Evolutionary conservation across 441 rosid species (phyloP), one percentile per base, ranked within the genome.

Genomic region (Euphorbia schlechtendalii): DNA sequence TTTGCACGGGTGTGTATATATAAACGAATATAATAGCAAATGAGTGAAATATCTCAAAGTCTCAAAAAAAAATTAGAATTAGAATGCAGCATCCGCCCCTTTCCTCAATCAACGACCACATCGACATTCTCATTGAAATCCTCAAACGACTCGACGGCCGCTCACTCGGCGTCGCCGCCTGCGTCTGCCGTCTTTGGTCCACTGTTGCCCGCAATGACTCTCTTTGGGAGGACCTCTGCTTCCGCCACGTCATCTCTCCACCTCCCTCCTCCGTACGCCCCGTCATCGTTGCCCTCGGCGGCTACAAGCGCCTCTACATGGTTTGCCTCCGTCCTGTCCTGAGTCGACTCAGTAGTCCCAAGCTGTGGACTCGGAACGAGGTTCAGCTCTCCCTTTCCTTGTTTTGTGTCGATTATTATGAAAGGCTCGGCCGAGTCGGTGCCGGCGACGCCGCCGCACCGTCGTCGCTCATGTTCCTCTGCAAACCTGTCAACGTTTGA

Each of bases 121-220:
- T 77, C 17, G 96, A 92, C 84, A 77, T 89, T 62, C 93, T 89
- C 66, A 64, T 85, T 0, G 96, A 89, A 64, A 80, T 92, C 66
- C 83, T 89, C 59, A 73, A 76, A 36, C 71, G 89, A 7, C 86
- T 92, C 58, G 98, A 92, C 81, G 96, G 92, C 11, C 86, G 84
- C 18, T 87, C 98, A 2, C 89, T 92, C 12, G 72, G 90, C 57
- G 75, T 82, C 55, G 93, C 96, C 17, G 87, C 98, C 62, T 81
- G 93, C 74, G 98, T 89, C 61, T 92, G 98, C 74, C 86, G 90
- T n/a, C 91, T 87, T 59, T 92, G 98, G 98, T 81, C 81, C 71
- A 69, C 83, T 64, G 77, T 86, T 28, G 73, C 87, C 69, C 80
- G 87, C 34, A 76, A 76, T 71, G 96, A 92, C 73, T 79, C 91